These are phyloP conservation scores for Pseudogymnoascus sp. DNA, from an alignment of 2,329 filamentous ascomycete genomes.

Conservation along the genomic window DNA sequence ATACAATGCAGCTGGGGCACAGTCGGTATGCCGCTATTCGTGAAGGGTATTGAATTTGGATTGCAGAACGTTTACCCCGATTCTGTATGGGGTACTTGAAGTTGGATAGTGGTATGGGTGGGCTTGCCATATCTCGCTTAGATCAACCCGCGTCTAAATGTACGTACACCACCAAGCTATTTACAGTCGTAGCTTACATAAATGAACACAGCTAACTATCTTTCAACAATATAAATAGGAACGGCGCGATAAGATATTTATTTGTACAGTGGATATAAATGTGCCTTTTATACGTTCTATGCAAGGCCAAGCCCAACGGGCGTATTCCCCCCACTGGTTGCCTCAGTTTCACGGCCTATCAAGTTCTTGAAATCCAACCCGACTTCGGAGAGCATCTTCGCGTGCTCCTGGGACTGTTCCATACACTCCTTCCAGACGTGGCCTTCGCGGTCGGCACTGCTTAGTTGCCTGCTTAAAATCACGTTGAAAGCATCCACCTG, in stretches of 20 bases:
- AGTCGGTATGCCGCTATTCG: not conserved
- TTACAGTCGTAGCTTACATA: not conserved
- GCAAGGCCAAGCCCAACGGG: not conserved
- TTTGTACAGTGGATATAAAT: not conserved
- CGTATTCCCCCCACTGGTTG: not conserved
- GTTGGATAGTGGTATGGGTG: constrained; percentile 6
- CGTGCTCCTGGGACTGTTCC: constrained; percentile 72
- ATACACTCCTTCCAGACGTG: constrained; percentile 77
- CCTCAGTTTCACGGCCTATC: constrained; percentile 43
- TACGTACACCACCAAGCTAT: not conserved
- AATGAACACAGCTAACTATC: not conserved
- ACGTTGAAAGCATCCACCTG: constrained; percentile 86
- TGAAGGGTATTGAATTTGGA: constrained; percentile 3
- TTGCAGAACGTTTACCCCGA: constrained; percentile 5
- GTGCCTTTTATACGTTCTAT: not conserved
- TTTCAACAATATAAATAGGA: not conserved
- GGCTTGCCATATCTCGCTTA: constrained; percentile 10
- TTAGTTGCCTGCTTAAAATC: constrained; percentile 74
- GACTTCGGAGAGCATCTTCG: constrained; percentile 70
- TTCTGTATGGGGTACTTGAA: constrained; percentile 7
- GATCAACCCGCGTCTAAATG: constrained; percentile 7
- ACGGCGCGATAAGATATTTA: not conserved
- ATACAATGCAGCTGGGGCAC: not conserved
- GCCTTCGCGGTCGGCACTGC: constrained; percentile 70
- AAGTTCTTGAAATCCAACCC: constrained; percentile 83